Base-by-base conservation (phyloP, 108 stramenopile genomes). In the Fragilariopsis cylindrus region DNA sequence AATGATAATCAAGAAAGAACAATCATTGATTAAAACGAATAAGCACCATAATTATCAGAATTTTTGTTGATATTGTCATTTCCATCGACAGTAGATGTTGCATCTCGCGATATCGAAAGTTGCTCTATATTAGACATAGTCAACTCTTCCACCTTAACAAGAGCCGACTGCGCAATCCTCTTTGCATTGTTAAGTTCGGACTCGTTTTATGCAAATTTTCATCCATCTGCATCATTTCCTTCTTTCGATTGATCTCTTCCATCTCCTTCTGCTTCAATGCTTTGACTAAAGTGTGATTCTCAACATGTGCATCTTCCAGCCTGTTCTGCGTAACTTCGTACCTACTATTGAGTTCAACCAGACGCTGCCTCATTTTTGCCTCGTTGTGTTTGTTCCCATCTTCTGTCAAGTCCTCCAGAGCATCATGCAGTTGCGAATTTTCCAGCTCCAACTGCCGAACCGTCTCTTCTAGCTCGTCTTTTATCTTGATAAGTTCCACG, bases 151-250 rank as follows among this genome's bases (percentile, higher is more conserved):
- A 83, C 80, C 66, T 85, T 85, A 19, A 82, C 66, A 12, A 82
- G 60, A 30, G 83, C 84, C 7, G 77, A 72, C 55, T 68, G 65
- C 21, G 81, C 78, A 58, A 87, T 85, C 30, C 73, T 71, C 76
- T 89, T 87, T 46, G 89, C 87, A 65, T 88, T 81, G 52, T 76
- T 60, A 16, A 90, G 62, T 63, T 90, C 88, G 54, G 77, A 54
- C 19, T 88, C 82, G 45, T 79, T 44, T 80, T 60, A 7, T 54
- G 48, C n/a, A 84, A 57, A 15, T 69, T 48, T 8, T 77, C 60
- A 13, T 58, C 11, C 47, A 83, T 46, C 12, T 7, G 7, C 40
- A 50, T 16, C 44, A 84, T 50, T 11, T 84, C 82, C 12, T 77
- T 57, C 8, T 45, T 50, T 19, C 62, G 40, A 9, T 71, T 43